Evolutionary conservation across 2,329 filamentous ascomycete species (phyloP), one percentile per base, ranked within the genome.

Genomic region (Paecilomyces sp.): DNA sequence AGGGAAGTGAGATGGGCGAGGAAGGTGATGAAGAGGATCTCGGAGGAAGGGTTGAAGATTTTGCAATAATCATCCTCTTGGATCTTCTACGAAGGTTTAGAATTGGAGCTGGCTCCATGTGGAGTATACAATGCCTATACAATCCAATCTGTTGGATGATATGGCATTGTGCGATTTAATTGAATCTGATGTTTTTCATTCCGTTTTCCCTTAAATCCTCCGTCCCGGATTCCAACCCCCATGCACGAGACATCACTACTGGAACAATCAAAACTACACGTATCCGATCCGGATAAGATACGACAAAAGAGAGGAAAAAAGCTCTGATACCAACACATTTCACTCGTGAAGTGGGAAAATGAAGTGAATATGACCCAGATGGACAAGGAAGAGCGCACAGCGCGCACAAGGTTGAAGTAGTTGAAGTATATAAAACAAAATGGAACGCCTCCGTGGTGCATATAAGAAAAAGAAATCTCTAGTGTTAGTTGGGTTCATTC

Each of bases 401-500:
- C 41, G 41, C 41, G n/a, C 41, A 47, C 15, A 18, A 47, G 18
- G 41, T 18, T 18, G 15, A 47, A 47, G 41, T 47, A 47, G 41
- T 18, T 18, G 15, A 47, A 47, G 41, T 47, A 47, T 47, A 47
- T 47, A 47, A 47, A 18, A 18, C 6, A 18, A 22, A 47, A 8
- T n/a, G 13, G 41, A 47, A 47, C 41, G 41, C 41, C 41, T 47
- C 18, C 15, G n/a, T 18, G 41, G 18, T 47, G 41, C 5, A 18
- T 47, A 47, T 47, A 22, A 47, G 8, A 11, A 47, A 47, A 47
- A 12, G 11, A 33, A 33, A 33, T 47, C 2, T 47, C 41, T 47
- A 47, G 41, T n/a, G 5, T 33, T 33, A 33, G 1, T 18, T 3
- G 2, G 41, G 5, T 18, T 81, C 83, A 93, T 79, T 95, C 90